These are phyloP conservation scores for Zygnema cylindricum DNA, from an alignment of 139 green algal genomes.

Conservation along the genomic window DNA sequence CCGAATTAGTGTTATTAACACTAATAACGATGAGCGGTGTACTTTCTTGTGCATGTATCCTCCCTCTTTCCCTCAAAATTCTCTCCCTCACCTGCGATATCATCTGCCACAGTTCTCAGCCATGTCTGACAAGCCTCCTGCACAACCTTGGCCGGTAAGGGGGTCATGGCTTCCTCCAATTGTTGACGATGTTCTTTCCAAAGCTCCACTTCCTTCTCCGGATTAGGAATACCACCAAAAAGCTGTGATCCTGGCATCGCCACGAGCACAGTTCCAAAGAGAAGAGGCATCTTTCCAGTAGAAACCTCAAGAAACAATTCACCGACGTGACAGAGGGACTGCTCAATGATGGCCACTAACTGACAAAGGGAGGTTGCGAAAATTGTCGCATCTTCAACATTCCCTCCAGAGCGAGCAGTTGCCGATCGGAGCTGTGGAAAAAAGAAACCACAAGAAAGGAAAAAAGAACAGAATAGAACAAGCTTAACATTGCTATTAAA, in stretches of 20 bases:
- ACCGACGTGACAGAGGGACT: slow-evolving; percentile 70
- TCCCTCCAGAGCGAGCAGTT: not conserved
- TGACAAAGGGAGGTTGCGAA: not conserved
- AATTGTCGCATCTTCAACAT: not conserved
- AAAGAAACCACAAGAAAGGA: not conserved
- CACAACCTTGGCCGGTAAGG: slow-evolving; percentile 65
- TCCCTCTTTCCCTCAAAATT: too few relatives aligned
- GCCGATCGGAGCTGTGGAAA: not conserved
- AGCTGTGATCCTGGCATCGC: slow-evolving; percentile 24
- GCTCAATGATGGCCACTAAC: slow-evolving; percentile 19
- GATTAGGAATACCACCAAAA: slow-evolving; percentile 55
- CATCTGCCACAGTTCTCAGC: slow-evolving; percentile 67
- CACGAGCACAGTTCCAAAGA: slow-evolving; percentile 61
- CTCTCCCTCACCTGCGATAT: slow-evolving; percentile 55
- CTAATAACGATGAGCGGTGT: too few relatives aligned
- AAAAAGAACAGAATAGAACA: not conserved
- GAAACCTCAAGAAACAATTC: slow-evolving; percentile 77
- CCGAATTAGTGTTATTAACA: too few relatives aligned
- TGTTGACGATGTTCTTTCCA: slow-evolving; percentile 54
- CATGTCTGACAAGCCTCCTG: slow-evolving; percentile 71
- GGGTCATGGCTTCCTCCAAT: slow-evolving; percentile 52
- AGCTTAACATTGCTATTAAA: slow-evolving; percentile 8
- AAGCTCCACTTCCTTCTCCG: slow-evolving; percentile 50
- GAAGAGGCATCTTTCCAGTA: slow-evolving; percentile 8
- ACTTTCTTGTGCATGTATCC: too few relatives aligned